Evolutionary conservation across 1,284 basidiomycete species (phyloP), one percentile per base, ranked within the genome.

Genomic region (Ceratobasidium sp.): DNA sequence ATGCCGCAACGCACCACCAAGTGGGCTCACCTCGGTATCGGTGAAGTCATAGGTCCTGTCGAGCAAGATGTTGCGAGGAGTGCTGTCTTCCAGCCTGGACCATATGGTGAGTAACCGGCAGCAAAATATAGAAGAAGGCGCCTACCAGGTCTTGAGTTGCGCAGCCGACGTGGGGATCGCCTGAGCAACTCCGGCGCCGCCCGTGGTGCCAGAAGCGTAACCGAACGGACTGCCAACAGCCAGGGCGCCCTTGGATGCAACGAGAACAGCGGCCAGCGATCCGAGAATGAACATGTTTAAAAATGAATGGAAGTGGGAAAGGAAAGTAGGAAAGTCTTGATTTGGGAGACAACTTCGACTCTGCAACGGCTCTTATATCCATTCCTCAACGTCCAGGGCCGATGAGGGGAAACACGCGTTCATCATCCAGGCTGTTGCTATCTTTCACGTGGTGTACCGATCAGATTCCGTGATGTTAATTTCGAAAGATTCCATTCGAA

Each of bases 1-100:
- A 20, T 13, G 13, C 5, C 22, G 55, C 13, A 35, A 13, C 13
- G 34, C 20, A 17, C 17, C 38, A n/a, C 38, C 15, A 17, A 12
- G 34, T 35, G 0, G 20, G 22, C 5, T n/a, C 34, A 4, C n/a
- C 25, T 45, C 38, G 8, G 64, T 52, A 17, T 65, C 68, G 22
- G 76, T 77, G 62, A 77, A 79, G 71, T 80, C 77, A 68, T 71
- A 79, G 2, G 74, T 69, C 22, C 72, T 74, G 65, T 76, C 73
- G 8, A 80, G 73, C 1, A 77, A 70, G 62, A 79, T 79, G 6
- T 77, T 76, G 20, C 77, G 75, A 17, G 78, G 71, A 8, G 74
- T 73, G 22, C 71, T 71, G 62, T 78, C 75, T 29, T 73, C 69
- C 22, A 80, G 73, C 72, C 77, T 77, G 15, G 70, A 72, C 7